These are phyloP conservation scores for Cryptosporidium ubiquitum DNA, from an alignment of 169 alveolate species.

Conservation along the genomic window DNA sequence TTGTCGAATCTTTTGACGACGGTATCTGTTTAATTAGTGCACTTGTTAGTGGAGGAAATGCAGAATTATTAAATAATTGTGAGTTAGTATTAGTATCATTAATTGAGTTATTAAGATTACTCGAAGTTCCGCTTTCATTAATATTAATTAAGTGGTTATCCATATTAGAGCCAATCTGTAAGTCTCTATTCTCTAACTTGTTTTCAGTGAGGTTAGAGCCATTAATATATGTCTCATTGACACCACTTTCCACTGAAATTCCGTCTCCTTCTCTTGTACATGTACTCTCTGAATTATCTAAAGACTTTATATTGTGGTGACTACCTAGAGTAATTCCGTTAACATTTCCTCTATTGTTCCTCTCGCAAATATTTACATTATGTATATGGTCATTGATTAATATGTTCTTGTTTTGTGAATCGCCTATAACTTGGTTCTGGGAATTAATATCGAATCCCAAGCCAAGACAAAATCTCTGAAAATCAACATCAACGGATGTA, in stretches of 20 bases:
- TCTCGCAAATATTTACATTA: not conserved
- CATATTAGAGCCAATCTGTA: not conserved
- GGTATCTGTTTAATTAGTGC: conserved; percentile 39
- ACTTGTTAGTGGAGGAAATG: conserved; percentile 72
- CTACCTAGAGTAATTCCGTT: not conserved
- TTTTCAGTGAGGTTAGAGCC: not conserved
- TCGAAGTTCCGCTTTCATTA: not conserved
- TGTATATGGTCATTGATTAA: conserved; percentile 1
- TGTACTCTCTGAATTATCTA: not conserved
- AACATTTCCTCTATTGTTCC: not conserved
- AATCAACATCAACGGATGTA: conserved; percentile 66
- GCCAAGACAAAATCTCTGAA: conserved; percentile 70
- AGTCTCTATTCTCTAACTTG: conserved; percentile 14
- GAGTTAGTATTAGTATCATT: not conserved
- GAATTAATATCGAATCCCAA: conserved; percentile 55
- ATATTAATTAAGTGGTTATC: conserved; percentile 7
- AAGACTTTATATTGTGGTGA: conserved; percentile 7
- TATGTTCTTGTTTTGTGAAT: conserved; percentile 23
- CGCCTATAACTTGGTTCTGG: not conserved
- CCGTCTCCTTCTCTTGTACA: not conserved
- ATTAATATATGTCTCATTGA: not conserved
- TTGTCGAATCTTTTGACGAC: conserved; percentile 36
- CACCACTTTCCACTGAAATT: conserved; percentile 1
- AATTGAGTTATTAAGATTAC: not conserved
- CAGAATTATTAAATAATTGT: conserved; percentile 58